Conservation (phyloP, 2,329 filamentous ascomycete species). For the Ophiosphaerella herpotricha region DNA sequence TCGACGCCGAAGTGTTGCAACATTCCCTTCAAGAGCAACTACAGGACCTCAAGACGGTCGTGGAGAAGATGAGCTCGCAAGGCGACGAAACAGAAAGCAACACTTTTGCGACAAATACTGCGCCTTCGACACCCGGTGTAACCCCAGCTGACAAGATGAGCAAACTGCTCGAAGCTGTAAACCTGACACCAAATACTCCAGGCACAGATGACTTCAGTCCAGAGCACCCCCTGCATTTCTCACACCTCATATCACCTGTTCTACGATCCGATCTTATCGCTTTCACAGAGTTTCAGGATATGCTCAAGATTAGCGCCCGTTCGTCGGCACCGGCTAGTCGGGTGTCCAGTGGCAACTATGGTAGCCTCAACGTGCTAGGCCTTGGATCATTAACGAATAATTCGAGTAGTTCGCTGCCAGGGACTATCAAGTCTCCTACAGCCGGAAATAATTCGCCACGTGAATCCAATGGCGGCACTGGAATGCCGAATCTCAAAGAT, state of each 20-base stretch:
- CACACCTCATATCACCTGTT: slow-evolving; percentile 80
- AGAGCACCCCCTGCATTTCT: slow-evolving; percentile 72
- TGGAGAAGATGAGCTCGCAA: slow-evolving; percentile 81
- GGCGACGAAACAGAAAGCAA: slow-evolving; percentile 72
- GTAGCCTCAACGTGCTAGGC: slow-evolving; percentile 64
- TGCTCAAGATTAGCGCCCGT: slow-evolving; percentile 68
- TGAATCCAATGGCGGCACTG: slow-evolving; percentile 28
- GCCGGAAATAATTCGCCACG: slow-evolving; percentile 43
- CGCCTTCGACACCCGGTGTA: slow-evolving; percentile 80
- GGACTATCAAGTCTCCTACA: slow-evolving; percentile 57
- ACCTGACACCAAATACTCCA: slow-evolving; percentile 55
- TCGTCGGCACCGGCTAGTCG: slow-evolving; percentile 66
- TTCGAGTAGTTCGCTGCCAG: slow-evolving; percentile 57
- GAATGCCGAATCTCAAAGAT: slow-evolving; percentile 74
- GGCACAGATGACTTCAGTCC: slow-evolving; percentile 60
- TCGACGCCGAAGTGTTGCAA: slow-evolving; percentile 83
- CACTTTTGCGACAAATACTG: slow-evolving; percentile 64
- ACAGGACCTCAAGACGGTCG: slow-evolving; percentile 84
- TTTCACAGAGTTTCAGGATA: slow-evolving; percentile 82
- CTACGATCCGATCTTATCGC: slow-evolving; percentile 79
- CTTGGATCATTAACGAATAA: slow-evolving; percentile 56
- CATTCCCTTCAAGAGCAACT: slow-evolving; percentile 93
- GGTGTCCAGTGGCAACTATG: slow-evolving; percentile 72
- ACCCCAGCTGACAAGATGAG: slow-evolving; percentile 60
- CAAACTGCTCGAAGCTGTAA: slow-evolving; percentile 65